phyloP scores from a whole-genome alignment of 495 filamentous ascomycete genomes.

The Aspergillus hancockii region DNA sequence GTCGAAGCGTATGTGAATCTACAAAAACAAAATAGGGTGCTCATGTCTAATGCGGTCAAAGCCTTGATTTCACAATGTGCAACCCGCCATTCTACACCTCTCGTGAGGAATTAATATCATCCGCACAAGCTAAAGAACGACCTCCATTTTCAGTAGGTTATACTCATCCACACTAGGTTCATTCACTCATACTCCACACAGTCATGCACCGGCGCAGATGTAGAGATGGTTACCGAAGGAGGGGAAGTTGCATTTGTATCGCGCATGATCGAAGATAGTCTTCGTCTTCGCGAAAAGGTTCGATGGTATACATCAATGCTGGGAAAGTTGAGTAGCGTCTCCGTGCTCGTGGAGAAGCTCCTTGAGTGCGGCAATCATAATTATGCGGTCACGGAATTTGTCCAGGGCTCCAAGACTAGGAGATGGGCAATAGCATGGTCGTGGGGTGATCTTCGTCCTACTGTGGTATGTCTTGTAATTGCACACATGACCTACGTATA shows the following conservation, averaged over 20 bases:
- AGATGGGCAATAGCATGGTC: slow-evolving; percentile 92
- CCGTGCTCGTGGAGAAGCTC: slow-evolving; percentile 61
- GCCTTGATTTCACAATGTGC: slow-evolving; percentile 87
- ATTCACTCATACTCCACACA: slow-evolving; percentile 20
- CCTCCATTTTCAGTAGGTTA: slow-evolving; percentile 63
- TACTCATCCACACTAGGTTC: background rate
- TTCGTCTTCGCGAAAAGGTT: slow-evolving; percentile 57
- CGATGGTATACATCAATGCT: slow-evolving; percentile 94
- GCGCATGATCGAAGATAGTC: slow-evolving; percentile 74
- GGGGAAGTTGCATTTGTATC: slow-evolving; percentile 82
- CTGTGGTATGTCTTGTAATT: slow-evolving; percentile 42
- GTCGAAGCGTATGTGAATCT: slow-evolving; percentile 44
- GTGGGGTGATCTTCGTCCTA: slow-evolving; percentile 68
- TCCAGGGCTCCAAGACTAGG: slow-evolving; percentile 77
- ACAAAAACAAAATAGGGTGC: background rate
- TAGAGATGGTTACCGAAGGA: slow-evolving; percentile 85
- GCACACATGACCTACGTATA: background rate
- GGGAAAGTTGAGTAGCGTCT: slow-evolving; percentile 75
- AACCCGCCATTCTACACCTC: slow-evolving; percentile 94
- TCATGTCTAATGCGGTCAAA: slow-evolving; percentile 21
- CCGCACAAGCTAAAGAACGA: slow-evolving; percentile 63
- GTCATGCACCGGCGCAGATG: slow-evolving; percentile 75
- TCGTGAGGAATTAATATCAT: slow-evolving; percentile 62
- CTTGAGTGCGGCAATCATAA: slow-evolving; percentile 64
- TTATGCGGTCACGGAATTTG: slow-evolving; percentile 79